A percentile compares a stretch with the other conserved stretches of the same genome.
Conservation (phyloP, 371 early-diverging fungal species). For the Umbelopsis sp. region DNA sequence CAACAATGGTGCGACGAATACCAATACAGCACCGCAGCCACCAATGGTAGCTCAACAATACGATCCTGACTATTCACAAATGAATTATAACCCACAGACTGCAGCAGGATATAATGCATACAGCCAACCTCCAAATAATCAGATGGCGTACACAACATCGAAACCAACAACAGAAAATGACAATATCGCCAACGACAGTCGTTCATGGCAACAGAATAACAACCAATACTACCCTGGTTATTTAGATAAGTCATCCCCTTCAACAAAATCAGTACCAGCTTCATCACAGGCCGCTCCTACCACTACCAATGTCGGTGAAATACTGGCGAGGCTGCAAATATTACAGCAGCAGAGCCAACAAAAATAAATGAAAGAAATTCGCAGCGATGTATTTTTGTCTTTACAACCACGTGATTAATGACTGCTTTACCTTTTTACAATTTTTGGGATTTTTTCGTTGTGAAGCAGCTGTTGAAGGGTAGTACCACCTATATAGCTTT, state of each 20-base stretch:
- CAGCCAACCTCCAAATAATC: neutral
- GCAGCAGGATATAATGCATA: neutral
- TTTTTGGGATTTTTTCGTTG: constrained; percentile 4
- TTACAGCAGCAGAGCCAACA: constrained; percentile 1
- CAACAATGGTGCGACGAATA: neutral
- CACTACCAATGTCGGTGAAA: neutral
- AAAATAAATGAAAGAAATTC: neutral
- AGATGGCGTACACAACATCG: neutral
- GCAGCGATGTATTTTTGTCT: neutral
- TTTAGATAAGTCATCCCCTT: neutral
- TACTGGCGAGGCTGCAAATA: neutral
- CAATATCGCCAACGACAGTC: neutral
- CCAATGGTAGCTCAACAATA: neutral
- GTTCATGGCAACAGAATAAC: neutral
- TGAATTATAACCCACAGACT: neutral
- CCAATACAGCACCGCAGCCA: neutral
- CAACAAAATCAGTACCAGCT: neutral
- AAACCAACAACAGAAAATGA: neutral
- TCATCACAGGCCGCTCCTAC: neutral
- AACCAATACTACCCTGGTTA: neutral
- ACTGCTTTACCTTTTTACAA: neutral
- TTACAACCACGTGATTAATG: neutral
- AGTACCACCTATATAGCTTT: neutral
- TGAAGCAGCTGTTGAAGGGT: neutral
- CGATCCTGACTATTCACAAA: constrained; percentile 9